phyloP scores from a whole-genome alignment of 768 basidiomycete genomes.

The Naganishia onofrii region DNA sequence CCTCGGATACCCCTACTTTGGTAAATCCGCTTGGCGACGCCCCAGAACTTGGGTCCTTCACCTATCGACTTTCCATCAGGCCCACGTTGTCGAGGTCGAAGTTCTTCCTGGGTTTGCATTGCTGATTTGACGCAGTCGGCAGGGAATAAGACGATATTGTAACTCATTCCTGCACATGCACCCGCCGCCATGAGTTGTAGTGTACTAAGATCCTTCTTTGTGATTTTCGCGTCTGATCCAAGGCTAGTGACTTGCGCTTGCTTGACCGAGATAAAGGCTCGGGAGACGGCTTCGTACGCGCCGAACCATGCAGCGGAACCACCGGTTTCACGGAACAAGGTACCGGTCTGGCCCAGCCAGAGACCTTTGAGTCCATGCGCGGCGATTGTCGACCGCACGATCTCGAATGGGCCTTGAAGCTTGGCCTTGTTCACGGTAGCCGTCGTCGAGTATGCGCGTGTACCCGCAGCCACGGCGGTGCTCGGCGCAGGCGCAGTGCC shows the following conservation, averaged over 20 bases:
- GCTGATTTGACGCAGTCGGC: constrained; percentile 92
- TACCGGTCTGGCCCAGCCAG: constrained; percentile 96
- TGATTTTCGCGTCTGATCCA: constrained; percentile 34
- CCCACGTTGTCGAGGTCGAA: constrained; percentile 54
- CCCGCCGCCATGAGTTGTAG: constrained; percentile 85
- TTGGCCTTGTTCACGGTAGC: constrained; percentile 34
- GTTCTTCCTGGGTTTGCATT: constrained; percentile 89
- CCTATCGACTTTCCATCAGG: constrained; percentile 27
- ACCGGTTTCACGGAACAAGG: constrained; percentile 86
- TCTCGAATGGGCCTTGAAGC: constrained; percentile 69
- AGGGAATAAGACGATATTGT: constrained; percentile 86
- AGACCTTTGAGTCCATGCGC: constrained; percentile 73
- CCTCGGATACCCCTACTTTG: constrained; percentile 72
- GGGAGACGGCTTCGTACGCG: constrained; percentile 74
- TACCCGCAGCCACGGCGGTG: constrained; percentile 32
- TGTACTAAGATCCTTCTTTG: constrained; percentile 60
- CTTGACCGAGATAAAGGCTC: constrained; percentile 60
- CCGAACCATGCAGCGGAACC: constrained; percentile 89
- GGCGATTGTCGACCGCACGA: constrained; percentile 65
- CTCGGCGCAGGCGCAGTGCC: constrained; percentile 33
- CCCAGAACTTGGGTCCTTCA: constrained; percentile 49
- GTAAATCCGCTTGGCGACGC: constrained; percentile 69
- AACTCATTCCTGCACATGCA: constrained; percentile 78
- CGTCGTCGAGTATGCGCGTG: constrained; percentile 42
- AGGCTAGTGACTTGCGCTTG: constrained; percentile 24